A percentile compares a stretch with the other conserved stretches of the same genome.
These are phyloP conservation scores for Heterobasidion irregulare DNA, from an alignment of 1,284 basidiomycete species.

Conservation along the genomic window DNA sequence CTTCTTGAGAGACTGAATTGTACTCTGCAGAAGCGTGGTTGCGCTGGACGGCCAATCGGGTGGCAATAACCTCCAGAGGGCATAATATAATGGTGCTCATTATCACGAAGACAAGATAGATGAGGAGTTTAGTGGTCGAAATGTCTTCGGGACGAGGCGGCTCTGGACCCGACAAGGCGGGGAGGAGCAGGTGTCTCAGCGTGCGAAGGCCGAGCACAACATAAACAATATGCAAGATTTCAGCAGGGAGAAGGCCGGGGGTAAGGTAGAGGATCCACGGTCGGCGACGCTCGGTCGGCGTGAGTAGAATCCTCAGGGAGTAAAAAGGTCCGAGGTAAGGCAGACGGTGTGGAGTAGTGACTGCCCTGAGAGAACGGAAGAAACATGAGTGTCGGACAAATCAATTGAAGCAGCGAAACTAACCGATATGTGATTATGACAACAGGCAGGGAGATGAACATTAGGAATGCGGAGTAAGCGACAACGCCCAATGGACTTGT, in stretches of 20 bases:
- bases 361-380: constrained; percentile 41
- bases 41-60: constrained; percentile 77
- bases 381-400: neutral
- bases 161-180: constrained; percentile 28
- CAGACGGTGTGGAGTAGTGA: constrained; percentile 81
- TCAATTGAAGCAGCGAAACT: constrained; percentile 11
- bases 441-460: constrained; percentile 75
- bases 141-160: constrained; percentile 26
- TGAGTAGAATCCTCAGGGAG: constrained; percentile 69
- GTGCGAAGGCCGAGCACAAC: constrained; percentile 62
- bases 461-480: constrained; percentile 53
- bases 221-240: constrained; percentile 60
- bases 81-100: constrained; percentile 60
- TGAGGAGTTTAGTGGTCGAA: constrained; percentile 36
- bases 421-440: constrained; percentile 77
- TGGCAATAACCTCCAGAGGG: constrained; percentile 79
- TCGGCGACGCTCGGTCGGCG: constrained; percentile 71
- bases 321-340: constrained; percentile 55
- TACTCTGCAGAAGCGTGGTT: constrained; percentile 70
- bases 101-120: constrained; percentile 58
- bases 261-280: constrained; percentile 82
- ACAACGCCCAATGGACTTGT: constrained; percentile 58
- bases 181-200: constrained; percentile 60
- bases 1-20: constrained; percentile 64
- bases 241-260: constrained; percentile 70